Base-by-base conservation (phyloP, 2,329 filamentous ascomycete species). In the Rhinocladiella similis region DNA sequence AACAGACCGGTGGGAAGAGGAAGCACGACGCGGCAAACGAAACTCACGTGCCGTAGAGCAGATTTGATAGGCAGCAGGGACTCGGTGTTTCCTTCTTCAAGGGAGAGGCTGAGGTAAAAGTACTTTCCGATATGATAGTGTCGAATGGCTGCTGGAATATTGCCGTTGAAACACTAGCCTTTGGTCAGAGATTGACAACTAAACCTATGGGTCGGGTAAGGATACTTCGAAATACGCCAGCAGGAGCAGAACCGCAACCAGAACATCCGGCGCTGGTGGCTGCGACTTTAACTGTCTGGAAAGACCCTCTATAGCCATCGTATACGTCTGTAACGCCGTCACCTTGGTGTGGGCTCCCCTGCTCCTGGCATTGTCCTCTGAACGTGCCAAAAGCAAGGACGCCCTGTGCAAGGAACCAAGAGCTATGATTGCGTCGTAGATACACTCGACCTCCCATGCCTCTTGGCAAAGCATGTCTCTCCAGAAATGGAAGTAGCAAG, bases 331-430 rank as follows among this genome's bases (percentile, higher is more conserved):
- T 18, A 62, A 42, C 12, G 63, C 63, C 22, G 53, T 57, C 18
- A 65, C 57, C 42, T 63, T 63, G 13, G 52, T 57, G 43, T 62
- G 56, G 19, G 62, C 39, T 13, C 61, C 63, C 5, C 50, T 49
- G 35, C 57, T 41, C 18, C 41, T 53, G 22, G 59, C 61, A 20
- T 50, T 57, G 12, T 61, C 47, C 18, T 36, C 48, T n/a, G 39
- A n/a, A 38, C 54, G 52, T 1, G 63, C 62, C 36, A 61, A 22
- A 29, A 65, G 39, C 35, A 65, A 49, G 16, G 53, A 47, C 13
- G 63, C 62, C 18, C 63, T 51, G 55, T 66, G 63, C 46, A 63
- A 54, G 13, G 43, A 55, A 6, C 63, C 62, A 14, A 66, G 59
- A 6, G 63, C 63, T 1, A 53, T 57, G 12, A 66, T 57, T 3